Percentiles rank a stretch among this genome's conserved stretches.
Evolutionary conservation across 345 rosid species (phyloP).

Genomic region (Abelmoschus esculentus): DNA sequence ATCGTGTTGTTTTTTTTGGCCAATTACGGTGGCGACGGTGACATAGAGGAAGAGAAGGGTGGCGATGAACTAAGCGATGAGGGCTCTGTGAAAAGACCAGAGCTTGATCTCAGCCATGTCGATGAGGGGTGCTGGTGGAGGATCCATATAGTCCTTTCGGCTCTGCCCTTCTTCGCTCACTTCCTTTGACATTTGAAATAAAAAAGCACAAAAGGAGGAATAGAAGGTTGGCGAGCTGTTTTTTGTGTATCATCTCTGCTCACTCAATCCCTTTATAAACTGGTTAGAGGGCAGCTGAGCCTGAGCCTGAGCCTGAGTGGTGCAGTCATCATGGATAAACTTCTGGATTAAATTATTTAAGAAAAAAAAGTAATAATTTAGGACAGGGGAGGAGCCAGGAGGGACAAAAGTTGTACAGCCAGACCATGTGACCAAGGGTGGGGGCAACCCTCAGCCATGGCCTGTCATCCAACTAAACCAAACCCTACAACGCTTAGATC

Average conservation of each 20-base stretch:
- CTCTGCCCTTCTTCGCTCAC: slow-evolving; percentile 66
- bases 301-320: too few relatives aligned
- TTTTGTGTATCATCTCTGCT: too few relatives aligned
- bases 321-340: too few relatives aligned
- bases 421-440: slow-evolving; percentile 47
- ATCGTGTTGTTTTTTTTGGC: slow-evolving; percentile 6
- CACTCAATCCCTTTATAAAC: too few relatives aligned
- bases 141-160: slow-evolving; percentile 82
- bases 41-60: slow-evolving; percentile 72
- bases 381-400: neutral
- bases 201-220: too few relatives aligned
- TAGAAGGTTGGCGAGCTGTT: too few relatives aligned
- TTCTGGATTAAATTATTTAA: too few relatives aligned
- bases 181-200: slow-evolving; percentile 57
- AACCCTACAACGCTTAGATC: slow-evolving; percentile 42
- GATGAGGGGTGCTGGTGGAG: slow-evolving; percentile 88
- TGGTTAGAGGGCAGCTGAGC: too few relatives aligned
- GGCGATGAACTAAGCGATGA: slow-evolving; percentile 90
- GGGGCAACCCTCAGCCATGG: slow-evolving; percentile 28
- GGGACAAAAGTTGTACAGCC: slow-evolving; percentile 22
- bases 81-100: slow-evolving; percentile 90
- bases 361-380: neutral
- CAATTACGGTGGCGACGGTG: slow-evolving; percentile 8
- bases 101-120: slow-evolving; percentile 64
- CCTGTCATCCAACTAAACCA: slow-evolving; percentile 22